Evolutionary conservation across 257 asterid genomes (phyloP).

Genomic region (Nicotiana sylvestris): DNA sequence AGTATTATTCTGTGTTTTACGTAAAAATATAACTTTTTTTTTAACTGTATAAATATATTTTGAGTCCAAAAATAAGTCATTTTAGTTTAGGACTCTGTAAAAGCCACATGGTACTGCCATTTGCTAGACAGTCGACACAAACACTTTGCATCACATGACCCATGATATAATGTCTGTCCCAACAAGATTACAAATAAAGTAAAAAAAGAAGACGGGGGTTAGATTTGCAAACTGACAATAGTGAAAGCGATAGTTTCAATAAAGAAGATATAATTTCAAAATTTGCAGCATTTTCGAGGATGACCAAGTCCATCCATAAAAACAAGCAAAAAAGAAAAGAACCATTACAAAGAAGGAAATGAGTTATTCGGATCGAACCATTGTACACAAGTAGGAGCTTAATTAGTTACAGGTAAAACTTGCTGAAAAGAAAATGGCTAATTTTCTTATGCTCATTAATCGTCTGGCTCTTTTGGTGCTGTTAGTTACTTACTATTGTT

Average conservation of each 20-base stretch:
- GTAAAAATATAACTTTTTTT: too few species aligned
- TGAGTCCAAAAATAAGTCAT: too few species aligned
- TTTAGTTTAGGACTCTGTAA: too few species aligned
- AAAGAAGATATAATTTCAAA: conserved; percentile 15
- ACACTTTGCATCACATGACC: not conserved
- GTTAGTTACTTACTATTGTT: conserved; percentile 4
- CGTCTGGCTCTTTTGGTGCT: not conserved
- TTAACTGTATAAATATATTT: too few species aligned
- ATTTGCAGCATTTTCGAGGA: conserved; percentile 18
- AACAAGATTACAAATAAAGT: not conserved
- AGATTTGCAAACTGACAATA: not conserved
- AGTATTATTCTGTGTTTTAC: too few species aligned
- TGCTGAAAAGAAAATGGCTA: not conserved
- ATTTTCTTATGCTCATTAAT: not conserved
- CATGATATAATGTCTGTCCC: not conserved
- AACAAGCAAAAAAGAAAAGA: conserved; percentile 7
- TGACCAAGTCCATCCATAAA: not conserved
- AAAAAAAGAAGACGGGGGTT: not conserved
- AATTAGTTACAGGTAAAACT: not conserved
- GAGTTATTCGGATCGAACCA: not conserved
- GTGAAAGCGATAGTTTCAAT: conserved; percentile 23
- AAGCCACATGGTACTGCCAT: conserved; percentile 1
- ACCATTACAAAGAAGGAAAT: not conserved
- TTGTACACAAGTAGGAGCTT: too few species aligned
- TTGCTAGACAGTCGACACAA: not conserved